Evolutionary conservation across 78 protist genomes (phyloP).

Genomic region (Creolimax fragrantissima): DNA sequence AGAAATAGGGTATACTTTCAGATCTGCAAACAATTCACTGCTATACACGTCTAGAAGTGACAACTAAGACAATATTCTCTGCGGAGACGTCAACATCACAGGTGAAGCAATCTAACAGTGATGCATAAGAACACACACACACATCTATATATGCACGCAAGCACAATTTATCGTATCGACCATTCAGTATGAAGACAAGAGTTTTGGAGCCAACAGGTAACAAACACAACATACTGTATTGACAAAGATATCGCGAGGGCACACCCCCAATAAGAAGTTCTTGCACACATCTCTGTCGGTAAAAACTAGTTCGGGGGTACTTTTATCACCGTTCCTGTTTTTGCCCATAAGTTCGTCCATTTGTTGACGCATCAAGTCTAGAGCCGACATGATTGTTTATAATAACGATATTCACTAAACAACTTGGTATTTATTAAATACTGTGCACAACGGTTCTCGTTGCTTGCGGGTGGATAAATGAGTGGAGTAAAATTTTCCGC

Average conservation of each 20-base stretch:
- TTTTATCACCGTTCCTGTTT: not conserved
- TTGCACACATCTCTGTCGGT: not conserved
- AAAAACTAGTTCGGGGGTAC: not conserved
- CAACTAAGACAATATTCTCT: no score
- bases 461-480: no score
- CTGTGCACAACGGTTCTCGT: no score
- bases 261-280: not conserved
- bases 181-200: not conserved
- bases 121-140: conserved; percentile 3
- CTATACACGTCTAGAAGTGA: no score
- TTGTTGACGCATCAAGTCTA: not conserved
- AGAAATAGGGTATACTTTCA: no score
- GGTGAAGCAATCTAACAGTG: no score
- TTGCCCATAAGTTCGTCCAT: not conserved
- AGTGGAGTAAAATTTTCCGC: no score
- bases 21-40: no score
- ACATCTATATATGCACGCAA: not conserved
- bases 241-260: not conserved
- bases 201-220: not conserved
- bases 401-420: no score
- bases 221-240: not conserved
- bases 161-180: not conserved
- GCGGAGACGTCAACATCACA: no score
- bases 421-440: no score
- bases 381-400: not conserved